A percentile compares a stretch with the other conserved stretches of the same genome.
Conservation (phyloP, 805 yeast species). For the Nakazawaea wickerhamii region DNA sequence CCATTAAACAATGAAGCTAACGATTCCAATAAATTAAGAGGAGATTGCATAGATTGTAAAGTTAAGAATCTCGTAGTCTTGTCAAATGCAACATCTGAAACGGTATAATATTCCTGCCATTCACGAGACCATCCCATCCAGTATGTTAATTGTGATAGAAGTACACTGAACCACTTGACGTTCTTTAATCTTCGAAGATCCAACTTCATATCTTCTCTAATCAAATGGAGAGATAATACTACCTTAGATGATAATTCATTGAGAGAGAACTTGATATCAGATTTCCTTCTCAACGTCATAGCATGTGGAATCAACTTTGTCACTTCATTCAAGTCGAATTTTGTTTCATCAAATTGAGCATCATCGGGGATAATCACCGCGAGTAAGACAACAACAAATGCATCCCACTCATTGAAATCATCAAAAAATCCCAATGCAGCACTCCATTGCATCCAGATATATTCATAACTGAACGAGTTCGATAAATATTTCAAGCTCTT, state of each 20-base stretch:
- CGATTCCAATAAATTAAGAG: conserved; percentile 57
- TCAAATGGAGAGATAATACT: conserved; percentile 62
- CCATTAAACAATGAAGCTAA: conserved; percentile 45
- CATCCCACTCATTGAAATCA: conserved; percentile 51
- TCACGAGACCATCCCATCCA: conserved; percentile 72
- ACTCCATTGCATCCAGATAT: conserved; percentile 61
- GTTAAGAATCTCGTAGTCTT: conserved; percentile 32
- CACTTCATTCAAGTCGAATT: conserved; percentile 18
- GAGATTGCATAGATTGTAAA: conserved; percentile 43
- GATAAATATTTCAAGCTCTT: conserved; percentile 45
- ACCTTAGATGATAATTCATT: conserved; percentile 58
- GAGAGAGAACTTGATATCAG: conserved; percentile 32
- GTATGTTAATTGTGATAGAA: conserved; percentile 55
- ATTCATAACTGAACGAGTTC: conserved; percentile 53
- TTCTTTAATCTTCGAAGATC: conserved; percentile 38
- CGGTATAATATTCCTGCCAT: conserved; percentile 58
- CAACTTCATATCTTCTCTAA: conserved; percentile 69
- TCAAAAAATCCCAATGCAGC: conserved; percentile 41
- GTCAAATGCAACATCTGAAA: conserved; percentile 31
- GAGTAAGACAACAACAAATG: conserved; percentile 47
- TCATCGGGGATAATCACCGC: conserved; percentile 45
- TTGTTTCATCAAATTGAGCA: conserved; percentile 18
- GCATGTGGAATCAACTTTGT: conserved; percentile 23
- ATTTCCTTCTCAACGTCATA: conserved; percentile 16
- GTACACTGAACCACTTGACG: conserved; percentile 38